These are phyloP conservation scores for Clavispora vitiphila DNA, from an alignment of 805 yeast genomes.

Conservation along the genomic window DNA sequence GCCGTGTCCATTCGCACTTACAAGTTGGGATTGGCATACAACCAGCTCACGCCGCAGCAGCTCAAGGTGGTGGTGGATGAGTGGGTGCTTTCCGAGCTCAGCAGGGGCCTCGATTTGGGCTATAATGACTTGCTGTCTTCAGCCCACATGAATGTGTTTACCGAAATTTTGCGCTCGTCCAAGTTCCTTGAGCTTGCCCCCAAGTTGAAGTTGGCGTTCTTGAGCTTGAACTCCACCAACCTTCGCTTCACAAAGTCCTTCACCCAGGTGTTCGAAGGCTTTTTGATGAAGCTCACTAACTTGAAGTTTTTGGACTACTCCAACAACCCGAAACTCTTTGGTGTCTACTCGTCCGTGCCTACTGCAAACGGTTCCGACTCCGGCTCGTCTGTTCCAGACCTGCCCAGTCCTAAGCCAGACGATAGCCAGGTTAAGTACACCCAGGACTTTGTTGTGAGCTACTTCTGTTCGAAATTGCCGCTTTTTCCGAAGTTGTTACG, in stretches of 20 bases:
- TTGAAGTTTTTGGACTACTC: slow-evolving; percentile 74
- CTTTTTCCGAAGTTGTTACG: slow-evolving; percentile 58
- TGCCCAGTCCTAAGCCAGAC: background rate
- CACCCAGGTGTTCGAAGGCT: slow-evolving; percentile 47
- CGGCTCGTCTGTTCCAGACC: background rate
- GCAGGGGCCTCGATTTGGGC: slow-evolving; percentile 76
- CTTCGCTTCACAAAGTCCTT: slow-evolving; percentile 43
- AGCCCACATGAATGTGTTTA: slow-evolving; percentile 31
- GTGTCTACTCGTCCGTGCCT: slow-evolving; percentile 23
- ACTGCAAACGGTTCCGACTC: background rate
- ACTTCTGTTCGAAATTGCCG: slow-evolving; percentile 62
- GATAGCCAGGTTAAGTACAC: background rate
- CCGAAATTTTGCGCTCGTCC: slow-evolving; percentile 23
- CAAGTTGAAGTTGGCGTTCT: slow-evolving; percentile 31
- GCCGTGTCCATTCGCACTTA: slow-evolving; percentile 53
- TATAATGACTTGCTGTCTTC: slow-evolving; percentile 61
- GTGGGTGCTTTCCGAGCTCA: slow-evolving; percentile 49
- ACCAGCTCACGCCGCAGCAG: slow-evolving; percentile 59
- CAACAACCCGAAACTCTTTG: slow-evolving; percentile 63
- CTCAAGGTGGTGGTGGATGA: slow-evolving; percentile 45
- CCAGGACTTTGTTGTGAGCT: slow-evolving; percentile 39
- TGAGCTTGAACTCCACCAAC: slow-evolving; percentile 65
- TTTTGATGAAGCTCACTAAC: slow-evolving; percentile 49
- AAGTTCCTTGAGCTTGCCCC: slow-evolving; percentile 16
- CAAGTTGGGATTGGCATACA: slow-evolving; percentile 74